Evolutionary conservation across 73 alveolate genomes (phyloP), one percentile per base, ranked within the genome.

Genomic region (Durusdinium trenchii): DNA sequence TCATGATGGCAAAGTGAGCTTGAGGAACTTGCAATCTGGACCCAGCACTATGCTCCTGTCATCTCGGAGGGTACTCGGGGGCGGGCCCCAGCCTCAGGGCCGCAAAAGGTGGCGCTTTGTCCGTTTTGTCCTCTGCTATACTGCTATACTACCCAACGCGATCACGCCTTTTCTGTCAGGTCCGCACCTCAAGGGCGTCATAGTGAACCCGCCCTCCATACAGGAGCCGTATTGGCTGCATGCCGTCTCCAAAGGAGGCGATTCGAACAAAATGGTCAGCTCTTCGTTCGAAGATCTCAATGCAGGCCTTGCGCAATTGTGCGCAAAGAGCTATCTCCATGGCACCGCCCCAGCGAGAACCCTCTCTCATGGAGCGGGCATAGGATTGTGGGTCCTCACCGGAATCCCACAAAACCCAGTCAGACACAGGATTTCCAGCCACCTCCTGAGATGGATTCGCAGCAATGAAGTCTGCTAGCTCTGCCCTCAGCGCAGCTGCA

Each of bases 281-380:
- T 69, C 97, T 91, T 46, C 97, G 97, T 91, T 91, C 97, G 89
- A 91, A 91, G 97, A 91, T 91, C 73, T 91, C 97, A 42, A 91
- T 76, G 51, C 81, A 50, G 35, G 81, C 78, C 26, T 76, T 40
- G 69, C 75, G 86, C 78, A 93, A 83, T 84, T 93, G 48, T 52
- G 99, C 99, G 69, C 99, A 93, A 60, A 93, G 43, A 9, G 99
- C 99, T 16, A 93, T 50, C 50, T 93, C 99, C 93, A 93, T 93
- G 76, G 99, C 99, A 18, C 99, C 99, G 23, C 99, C 99, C 99
- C 99, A 93, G 35, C 99, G 92, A 32, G 93, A 75, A 14, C 99
- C 99, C 32, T 60, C 92, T 36, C 99, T n/a, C 99, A 93, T 93
- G 51, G 99, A 93, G 40, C 60, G 93, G 7, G 99, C 99, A 46